phyloP scores from a whole-genome alignment of 2,329 filamentous ascomycete species.

The Dactylellina leptospora region DNA sequence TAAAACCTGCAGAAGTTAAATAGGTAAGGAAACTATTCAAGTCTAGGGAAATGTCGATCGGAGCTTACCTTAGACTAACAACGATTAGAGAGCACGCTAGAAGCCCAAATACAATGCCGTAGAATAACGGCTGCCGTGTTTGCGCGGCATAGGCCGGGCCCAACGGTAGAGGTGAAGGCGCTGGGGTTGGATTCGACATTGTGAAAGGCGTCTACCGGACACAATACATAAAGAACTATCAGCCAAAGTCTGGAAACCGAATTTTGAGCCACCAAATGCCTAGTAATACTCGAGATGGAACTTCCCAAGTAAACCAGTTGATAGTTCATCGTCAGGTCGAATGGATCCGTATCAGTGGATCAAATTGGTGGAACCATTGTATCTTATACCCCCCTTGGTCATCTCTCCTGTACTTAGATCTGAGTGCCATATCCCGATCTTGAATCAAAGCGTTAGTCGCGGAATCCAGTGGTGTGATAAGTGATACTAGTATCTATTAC shows the following conservation, averaged over 20 bases:
- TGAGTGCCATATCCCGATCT: conserved; percentile 6
- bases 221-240: background rate
- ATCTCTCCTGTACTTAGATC: conserved; percentile 1
- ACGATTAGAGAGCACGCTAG: conserved; percentile 13
- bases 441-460: conserved; percentile 1
- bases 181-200: conserved; percentile 15
- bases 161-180: conserved; percentile 1
- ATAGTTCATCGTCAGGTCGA: background rate
- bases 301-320: background rate
- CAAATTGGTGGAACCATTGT: background rate
- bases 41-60: background rate
- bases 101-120: conserved; percentile 29
- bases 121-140: conserved; percentile 29
- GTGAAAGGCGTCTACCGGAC: background rate
- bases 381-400: conserved; percentile 2
- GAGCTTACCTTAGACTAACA: conserved; percentile 27
- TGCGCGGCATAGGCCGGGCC: conserved; percentile 31
- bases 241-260: background rate
- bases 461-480: background rate
- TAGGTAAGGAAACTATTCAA: background rate
- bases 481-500: too few species aligned
- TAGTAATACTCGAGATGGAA: background rate
- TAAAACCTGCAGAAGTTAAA: conserved; percentile 44
- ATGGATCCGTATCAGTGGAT: background rate
- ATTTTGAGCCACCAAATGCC: background rate